Base-by-base conservation (phyloP, 495 filamentous ascomycete species). In the Penicillium manginii region DNA sequence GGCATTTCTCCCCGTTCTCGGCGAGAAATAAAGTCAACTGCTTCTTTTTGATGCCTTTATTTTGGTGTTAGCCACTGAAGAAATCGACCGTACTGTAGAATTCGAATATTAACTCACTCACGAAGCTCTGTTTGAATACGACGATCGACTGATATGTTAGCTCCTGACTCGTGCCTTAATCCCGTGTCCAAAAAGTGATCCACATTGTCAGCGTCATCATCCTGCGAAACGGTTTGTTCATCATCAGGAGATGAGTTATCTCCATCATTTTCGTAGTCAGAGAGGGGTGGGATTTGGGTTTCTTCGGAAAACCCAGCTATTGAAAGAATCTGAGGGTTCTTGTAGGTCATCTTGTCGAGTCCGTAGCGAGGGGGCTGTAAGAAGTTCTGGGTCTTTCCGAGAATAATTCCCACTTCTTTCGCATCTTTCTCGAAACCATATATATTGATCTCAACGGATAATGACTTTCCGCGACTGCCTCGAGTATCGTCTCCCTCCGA, bases 301-400 rank as follows among this genome's bases (percentile, higher is more conserved):
- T 45, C 40, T 0, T 45, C 15, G 19, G 21, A 40, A 43, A 43
- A 54, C 0, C 51, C 32, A 15, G 18, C 8, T 15, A 54, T 43
- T 4, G 21, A 26, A 23, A 54, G 51, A 43, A 54, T 54, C 6
- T 54, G 51, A 15, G 51, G 51, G 23, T 54, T 54, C 10, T 14
- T 8, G 14, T 43, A 54, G 43, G 8, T 42, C 11, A 17, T 40
- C 10, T 33, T 33, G 11, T 39, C 51, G n/a, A 37, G 8, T 22
- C 33, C 33, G 43, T 39, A 54, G n/a, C 51, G 51, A 43, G 51
- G 51, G 15, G 18, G 51, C 37, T 54, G 51, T 17, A 54, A 10
- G 12, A 26, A 54, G 32, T 54, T 43, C 4, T 39, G 32, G 11
- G 35, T 23, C 10, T 42, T 43, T 35, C 51, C 37, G 21, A 54